Evolutionary conservation across 768 basidiomycete species (phyloP), one percentile per base, ranked within the genome.

Genomic region (Nevesoporus exiguus): DNA sequence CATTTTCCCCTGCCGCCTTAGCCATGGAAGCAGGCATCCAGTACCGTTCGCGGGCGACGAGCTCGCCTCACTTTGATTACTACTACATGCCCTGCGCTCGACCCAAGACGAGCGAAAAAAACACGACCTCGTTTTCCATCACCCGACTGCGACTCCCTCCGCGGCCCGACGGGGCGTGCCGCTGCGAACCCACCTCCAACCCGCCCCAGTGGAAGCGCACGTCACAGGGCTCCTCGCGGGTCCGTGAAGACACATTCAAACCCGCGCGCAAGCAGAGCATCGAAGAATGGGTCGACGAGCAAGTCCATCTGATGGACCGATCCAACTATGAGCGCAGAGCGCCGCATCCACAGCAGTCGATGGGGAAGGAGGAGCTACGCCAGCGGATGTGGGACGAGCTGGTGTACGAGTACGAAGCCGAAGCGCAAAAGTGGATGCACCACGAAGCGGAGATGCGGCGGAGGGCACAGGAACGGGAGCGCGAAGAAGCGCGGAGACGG

Each of bases 271-370:
- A 73, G 57, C 74, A 74, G 63, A 80, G 77, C 60, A 83, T 82
- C 30, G 81, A 85, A 49, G 76, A 79, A 50, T 88, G 88, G 87
- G 80, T 88, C 46, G 68, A 76, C 44, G 77, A 83, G 59, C 84
- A 82, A 67, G 65, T 76, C 45, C 71, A 78, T 55, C 61, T 73
- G 37, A 56, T 62, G 10, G 69, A 71, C 36, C 61, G 65, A 52
- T 60, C 69, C 58, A 63, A 66, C 61, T 56, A 62, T 34, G 60
- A 56, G 50, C 56, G 66, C 56, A 51, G 66, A 56, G 57, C 45
- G 43, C 60, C 39, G 39, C 39, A 39, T 5, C n/a, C n/a, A 17
- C 34, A 34, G 7, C 33, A 62, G 24, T 57, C 63, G 56, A 56
- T 61, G 55, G 70, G 55, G 15, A 65, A 61, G 55, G 71, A 71